phyloP scores from a whole-genome alignment of 169 alveolate genomes.

The Eimeria zaria region DNA sequence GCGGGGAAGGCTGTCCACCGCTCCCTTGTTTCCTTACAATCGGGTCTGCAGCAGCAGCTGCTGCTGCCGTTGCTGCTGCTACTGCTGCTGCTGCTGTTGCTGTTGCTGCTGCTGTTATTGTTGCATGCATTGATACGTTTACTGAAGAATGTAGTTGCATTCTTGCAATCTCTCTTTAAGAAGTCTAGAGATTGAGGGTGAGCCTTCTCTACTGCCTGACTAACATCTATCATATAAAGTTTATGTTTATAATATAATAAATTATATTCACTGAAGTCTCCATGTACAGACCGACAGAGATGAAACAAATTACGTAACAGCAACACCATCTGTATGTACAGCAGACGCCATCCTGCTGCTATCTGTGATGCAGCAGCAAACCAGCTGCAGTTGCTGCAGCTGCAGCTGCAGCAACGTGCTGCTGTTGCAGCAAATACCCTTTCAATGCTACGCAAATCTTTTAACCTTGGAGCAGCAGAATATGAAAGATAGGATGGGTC shows the following conservation, averaged over 20 bases:
- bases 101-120: not conserved
- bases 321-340: constrained; percentile 70
- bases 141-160: constrained; percentile 96
- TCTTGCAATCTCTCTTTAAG: constrained; percentile 98
- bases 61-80: constrained; percentile 15
- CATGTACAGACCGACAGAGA: constrained; percentile 98
- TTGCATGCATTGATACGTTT: not conserved
- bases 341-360: constrained; percentile 51
- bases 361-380: not conserved
- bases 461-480: constrained; percentile 64
- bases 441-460: not conserved
- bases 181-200: constrained; percentile 99
- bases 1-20: constrained; percentile 31
- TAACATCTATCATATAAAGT: constrained; percentile 98
- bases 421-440: constrained; percentile 60
- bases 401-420: constrained; percentile 12
- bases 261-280: constrained; percentile 99
- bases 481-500: not conserved
- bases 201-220: constrained; percentile 99
- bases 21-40: constrained; percentile 38
- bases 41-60: not conserved
- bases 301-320: constrained; percentile 81
- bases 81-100: constrained; percentile 47
- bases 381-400: constrained; percentile 61
- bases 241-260: constrained; percentile 94